A percentile compares a stretch with the other conserved stretches of the same genome.
Evolutionary conservation across 306 rosid genomes (phyloP).

Genomic region (Cyamopsis tetragonoloba): DNA sequence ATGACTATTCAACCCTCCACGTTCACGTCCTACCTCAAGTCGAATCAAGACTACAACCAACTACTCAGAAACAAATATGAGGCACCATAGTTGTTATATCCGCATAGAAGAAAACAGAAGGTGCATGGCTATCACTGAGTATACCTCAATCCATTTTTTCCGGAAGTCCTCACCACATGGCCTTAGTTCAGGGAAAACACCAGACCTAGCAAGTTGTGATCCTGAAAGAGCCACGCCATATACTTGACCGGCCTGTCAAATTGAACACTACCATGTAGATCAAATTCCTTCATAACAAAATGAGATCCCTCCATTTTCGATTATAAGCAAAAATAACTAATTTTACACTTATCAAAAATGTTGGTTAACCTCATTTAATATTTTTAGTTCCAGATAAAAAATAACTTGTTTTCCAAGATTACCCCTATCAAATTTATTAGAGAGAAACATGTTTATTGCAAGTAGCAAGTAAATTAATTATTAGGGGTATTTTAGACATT

Average conservation of each 20-base stretch:
- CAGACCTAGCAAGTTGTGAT: conserved; percentile 69
- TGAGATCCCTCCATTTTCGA: too few species aligned
- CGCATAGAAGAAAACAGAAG: neutral
- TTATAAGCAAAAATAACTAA: too few species aligned
- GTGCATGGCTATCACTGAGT: neutral
- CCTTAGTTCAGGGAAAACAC: conserved; percentile 76
- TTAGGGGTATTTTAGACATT: too few species aligned
- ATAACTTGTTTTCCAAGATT: too few species aligned
- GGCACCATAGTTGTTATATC: neutral
- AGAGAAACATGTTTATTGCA: too few species aligned
- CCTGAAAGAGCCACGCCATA: conserved; percentile 91
- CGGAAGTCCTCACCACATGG: conserved; percentile 70
- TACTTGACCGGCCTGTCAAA: conserved; percentile 91
- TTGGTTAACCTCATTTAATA: too few species aligned
- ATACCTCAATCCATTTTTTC: conserved; percentile 96
- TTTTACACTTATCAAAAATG: too few species aligned
- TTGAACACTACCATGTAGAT: conserved; percentile 24
- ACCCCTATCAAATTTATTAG: too few species aligned
- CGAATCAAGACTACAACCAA: conserved; percentile 8
- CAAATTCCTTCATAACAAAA: conserved; percentile 30
- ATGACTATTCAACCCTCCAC: conserved; percentile 4
- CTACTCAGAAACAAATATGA: neutral
- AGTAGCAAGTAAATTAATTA: too few species aligned
- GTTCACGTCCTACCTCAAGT: neutral
- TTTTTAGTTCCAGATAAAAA: too few species aligned